Percentiles rank a stretch among this genome's conserved stretches.
These are phyloP conservation scores for Striga asiatica DNA, from an alignment of 257 asterid genomes.

Conservation along the genomic window DNA sequence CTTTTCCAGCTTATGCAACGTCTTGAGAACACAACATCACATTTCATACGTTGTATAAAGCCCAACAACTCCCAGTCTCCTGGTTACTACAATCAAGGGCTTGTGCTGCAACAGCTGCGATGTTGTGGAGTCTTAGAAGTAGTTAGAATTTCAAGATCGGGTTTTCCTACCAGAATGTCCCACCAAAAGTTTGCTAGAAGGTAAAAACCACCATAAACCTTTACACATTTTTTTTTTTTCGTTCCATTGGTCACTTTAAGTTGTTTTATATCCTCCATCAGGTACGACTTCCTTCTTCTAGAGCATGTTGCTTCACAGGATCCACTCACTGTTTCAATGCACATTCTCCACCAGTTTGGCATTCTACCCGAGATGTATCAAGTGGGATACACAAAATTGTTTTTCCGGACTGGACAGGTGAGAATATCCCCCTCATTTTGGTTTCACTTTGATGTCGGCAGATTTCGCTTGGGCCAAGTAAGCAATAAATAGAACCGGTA, in stretches of 20 bases:
- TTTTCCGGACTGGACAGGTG: constrained; percentile 99
- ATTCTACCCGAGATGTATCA: constrained; percentile 98
- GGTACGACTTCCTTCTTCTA: constrained; percentile 89
- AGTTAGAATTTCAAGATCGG: constrained; percentile 96
- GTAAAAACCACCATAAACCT: constrained; percentile 23
- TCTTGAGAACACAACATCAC: constrained; percentile 86
- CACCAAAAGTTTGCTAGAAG: constrained; percentile 95
- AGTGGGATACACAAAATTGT: constrained; percentile 95
- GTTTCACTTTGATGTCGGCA: background rate
- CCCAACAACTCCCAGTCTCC: constrained; percentile 84
- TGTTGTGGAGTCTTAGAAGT: constrained; percentile 99
- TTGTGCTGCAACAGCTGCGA: constrained; percentile 80
- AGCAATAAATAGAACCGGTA: too few relatives aligned
- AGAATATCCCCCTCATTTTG: constrained; percentile 8
- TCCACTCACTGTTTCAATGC: constrained; percentile 93
- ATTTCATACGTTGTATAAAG: constrained; percentile 96
- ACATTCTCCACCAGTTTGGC: constrained; percentile 92
- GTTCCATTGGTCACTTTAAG: background rate
- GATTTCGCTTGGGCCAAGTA: background rate
- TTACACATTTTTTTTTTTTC: background rate
- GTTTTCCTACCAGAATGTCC: constrained; percentile 89
- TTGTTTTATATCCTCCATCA: constrained; percentile 25
- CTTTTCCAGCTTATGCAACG: constrained; percentile 90
- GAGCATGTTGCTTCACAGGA: constrained; percentile 94
- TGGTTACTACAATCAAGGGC: constrained; percentile 68